Conservation (phyloP, 2,329 filamentous ascomycete species). For the Penicillium sp. region DNA sequence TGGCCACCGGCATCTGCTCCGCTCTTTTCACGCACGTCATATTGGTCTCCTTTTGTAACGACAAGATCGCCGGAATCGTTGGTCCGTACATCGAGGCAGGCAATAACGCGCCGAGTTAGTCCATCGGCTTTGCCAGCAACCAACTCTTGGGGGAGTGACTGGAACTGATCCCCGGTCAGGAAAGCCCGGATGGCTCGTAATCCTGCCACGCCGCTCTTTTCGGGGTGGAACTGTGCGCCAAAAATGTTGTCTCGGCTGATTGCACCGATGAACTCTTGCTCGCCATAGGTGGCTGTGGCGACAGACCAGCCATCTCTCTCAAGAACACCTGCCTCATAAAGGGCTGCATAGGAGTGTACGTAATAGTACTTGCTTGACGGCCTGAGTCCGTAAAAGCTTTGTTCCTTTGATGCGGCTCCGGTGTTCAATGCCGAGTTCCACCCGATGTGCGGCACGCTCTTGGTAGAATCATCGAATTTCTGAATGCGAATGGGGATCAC, state of each 20-base stretch:
- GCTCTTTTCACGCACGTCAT: conserved; percentile 91
- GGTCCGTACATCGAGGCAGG: conserved; percentile 90
- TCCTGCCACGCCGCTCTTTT: conserved; percentile 92
- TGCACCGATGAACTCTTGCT: conserved; percentile 88
- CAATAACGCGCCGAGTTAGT: conserved; percentile 89
- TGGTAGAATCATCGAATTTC: conserved; percentile 73
- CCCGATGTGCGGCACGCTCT: conserved; percentile 97
- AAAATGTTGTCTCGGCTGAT: conserved; percentile 82
- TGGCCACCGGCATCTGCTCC: conserved; percentile 55
- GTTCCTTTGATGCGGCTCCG: conserved; percentile 43
- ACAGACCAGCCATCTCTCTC: conserved; percentile 85
- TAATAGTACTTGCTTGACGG: conserved; percentile 96
- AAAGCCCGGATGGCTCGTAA: conserved; percentile 83
- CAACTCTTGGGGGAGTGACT: conserved; percentile 47
- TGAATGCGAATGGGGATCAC: conserved; percentile 70
- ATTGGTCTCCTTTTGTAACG: conserved; percentile 97
- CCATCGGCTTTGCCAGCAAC: conserved; percentile 52
- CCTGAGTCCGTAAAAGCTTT: conserved; percentile 73
- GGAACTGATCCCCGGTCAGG: conserved; percentile 67
- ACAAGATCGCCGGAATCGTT: conserved; percentile 95
- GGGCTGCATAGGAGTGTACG: conserved; percentile 89
- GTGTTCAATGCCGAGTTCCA: conserved; percentile 83
- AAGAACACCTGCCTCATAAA: conserved; percentile 70
- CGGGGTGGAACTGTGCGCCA: conserved; percentile 94
- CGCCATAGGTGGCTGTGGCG: conserved; percentile 85